Evolutionary conservation across 208 protist species (phyloP).

Genomic region (Leishmania tarentolae): DNA sequence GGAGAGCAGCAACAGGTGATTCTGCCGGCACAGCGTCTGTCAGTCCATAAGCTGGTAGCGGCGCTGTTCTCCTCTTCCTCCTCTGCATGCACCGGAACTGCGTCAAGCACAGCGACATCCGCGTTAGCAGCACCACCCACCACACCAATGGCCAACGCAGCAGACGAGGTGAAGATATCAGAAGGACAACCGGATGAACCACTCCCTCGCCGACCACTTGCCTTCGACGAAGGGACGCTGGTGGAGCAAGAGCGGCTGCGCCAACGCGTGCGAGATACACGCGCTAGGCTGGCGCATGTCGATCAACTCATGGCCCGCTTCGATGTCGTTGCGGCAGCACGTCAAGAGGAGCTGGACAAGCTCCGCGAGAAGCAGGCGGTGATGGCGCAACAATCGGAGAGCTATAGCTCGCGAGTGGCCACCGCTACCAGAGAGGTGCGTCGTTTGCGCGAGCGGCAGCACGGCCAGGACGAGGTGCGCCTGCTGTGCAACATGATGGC

Average conservation of each 20-base stretch:
- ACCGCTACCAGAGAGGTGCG: conserved; percentile 22
- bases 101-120: not conserved
- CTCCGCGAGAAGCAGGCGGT: conserved; percentile 18
- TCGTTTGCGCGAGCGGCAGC: conserved; percentile 39
- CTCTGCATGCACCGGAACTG: not conserved
- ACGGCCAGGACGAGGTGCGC: conserved; percentile 55
- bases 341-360: conserved; percentile 20
- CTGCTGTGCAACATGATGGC: conserved; percentile 58
- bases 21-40: not conserved
- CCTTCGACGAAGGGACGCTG: not conserved
- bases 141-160: not conserved
- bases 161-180: not conserved
- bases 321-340: conserved; percentile 19
- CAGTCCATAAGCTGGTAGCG: conserved; percentile 1
- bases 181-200: conserved; percentile 12
- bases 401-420: conserved; percentile 17
- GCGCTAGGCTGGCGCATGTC: conserved; percentile 12
- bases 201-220: conserved; percentile 13
- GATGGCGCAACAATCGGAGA: conserved; percentile 27
- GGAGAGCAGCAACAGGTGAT: not conserved
- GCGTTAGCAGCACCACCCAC: not conserved
- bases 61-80: not conserved
- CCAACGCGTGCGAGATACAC: conserved; percentile 8
- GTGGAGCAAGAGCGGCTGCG: conserved; percentile 6
- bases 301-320: conserved; percentile 20